These are phyloP conservation scores for Picea abies DNA, from an alignment of 83 land plant genomes.

Conservation along the genomic window DNA sequence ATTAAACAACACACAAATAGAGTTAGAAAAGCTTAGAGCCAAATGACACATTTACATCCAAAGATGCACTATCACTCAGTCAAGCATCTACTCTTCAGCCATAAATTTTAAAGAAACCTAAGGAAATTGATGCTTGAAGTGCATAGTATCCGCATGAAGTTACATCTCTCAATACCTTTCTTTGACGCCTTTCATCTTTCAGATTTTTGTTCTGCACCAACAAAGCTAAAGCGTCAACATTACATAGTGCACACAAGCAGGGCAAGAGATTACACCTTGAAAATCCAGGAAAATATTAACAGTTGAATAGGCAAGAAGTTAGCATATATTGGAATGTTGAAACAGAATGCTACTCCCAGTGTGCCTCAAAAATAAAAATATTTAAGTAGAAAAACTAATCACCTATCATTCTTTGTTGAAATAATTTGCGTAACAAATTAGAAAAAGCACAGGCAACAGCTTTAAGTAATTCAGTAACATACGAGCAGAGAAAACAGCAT, in stretches of 20 bases:
- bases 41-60: background rate
- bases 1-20: background rate
- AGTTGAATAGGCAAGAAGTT: background rate
- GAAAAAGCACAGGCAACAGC: background rate
- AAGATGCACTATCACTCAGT: background rate
- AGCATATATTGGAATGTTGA: background rate
- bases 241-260: background rate
- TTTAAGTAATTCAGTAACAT: too few relatives aligned
- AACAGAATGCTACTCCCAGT: background rate
- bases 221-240: background rate
- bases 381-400: background rate
- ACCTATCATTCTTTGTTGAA: background rate
- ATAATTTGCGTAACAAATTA: background rate
- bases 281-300: background rate
- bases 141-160: background rate
- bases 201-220: conserved; percentile 9
- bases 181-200: background rate
- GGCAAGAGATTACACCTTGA: background rate
- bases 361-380: background rate
- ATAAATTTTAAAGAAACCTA: background rate
- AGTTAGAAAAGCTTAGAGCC: background rate
- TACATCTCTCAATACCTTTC: background rate
- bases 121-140: background rate
- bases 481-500: background rate
- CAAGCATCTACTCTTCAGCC: background rate